These are phyloP conservation scores for Emmonsiellopsis sp. DNA, from an alignment of 2,329 filamentous ascomycete species.

Conservation along the genomic window DNA sequence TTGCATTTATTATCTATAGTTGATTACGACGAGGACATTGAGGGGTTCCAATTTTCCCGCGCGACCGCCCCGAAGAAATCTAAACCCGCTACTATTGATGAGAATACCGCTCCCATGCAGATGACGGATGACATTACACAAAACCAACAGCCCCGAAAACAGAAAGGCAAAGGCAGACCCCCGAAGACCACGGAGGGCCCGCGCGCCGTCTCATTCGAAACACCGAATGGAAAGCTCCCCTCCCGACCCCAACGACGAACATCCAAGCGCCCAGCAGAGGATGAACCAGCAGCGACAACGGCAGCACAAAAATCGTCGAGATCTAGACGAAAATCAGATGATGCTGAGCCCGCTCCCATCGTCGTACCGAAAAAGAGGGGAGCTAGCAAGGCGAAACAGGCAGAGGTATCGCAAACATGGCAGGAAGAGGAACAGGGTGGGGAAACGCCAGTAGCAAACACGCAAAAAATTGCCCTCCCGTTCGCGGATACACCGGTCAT, in stretches of 20 bases:
- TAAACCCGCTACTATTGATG: conserved; percentile 33
- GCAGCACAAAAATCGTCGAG: conserved; percentile 9
- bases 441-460: conserved; percentile 11
- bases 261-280: conserved; percentile 12
- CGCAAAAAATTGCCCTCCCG: conserved; percentile 64
- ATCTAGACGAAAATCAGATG: conserved; percentile 13
- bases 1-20: conserved; percentile 1
- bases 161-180: conserved; percentile 26
- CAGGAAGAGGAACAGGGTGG: conserved; percentile 30
- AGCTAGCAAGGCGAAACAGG: background rate
- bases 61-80: conserved; percentile 57
- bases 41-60: conserved; percentile 66
- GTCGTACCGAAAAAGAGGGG: conserved; percentile 17
- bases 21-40: conserved; percentile 64
- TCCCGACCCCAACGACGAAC: conserved; percentile 19
- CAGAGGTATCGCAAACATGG: conserved; percentile 15
- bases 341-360: conserved; percentile 8
- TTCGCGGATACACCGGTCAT: conserved; percentile 91
- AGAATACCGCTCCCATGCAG: conserved; percentile 11
- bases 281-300: conserved; percentile 11
- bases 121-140: conserved; percentile 20
- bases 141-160: conserved; percentile 19
- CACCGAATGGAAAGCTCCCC: conserved; percentile 11
- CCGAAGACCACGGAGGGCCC: conserved; percentile 21
- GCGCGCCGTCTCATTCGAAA: conserved; percentile 12